Conservation (phyloP, 2,329 filamentous ascomycete species). For the Penicillium sclerotigenum region DNA sequence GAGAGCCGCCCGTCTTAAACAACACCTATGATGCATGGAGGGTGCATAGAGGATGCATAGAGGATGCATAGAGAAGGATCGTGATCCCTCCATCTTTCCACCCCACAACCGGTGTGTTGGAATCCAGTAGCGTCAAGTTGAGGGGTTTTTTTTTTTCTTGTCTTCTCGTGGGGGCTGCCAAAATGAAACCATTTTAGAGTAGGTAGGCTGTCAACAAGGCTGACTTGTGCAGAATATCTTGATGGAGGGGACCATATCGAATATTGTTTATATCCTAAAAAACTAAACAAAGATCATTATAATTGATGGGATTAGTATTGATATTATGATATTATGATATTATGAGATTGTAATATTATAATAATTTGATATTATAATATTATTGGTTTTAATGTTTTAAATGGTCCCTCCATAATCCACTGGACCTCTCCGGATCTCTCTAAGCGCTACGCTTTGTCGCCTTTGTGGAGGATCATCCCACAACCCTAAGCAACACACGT, state of each 20-base stretch:
- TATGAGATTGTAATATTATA: background rate
- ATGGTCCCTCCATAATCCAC: background rate
- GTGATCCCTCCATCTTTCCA: background rate
- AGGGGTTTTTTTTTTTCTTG: background rate
- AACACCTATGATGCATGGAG: background rate
- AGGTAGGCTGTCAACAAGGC: conserved; percentile 3
- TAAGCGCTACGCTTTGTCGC: conserved; percentile 11
- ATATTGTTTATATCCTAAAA: too few relatives aligned
- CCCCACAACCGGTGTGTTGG: background rate
- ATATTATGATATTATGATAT: background rate
- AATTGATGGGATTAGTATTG: background rate
- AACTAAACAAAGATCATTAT: background rate
- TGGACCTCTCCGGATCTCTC: background rate
- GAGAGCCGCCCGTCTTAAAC: conserved; percentile 14
- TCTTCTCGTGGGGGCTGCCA: background rate
- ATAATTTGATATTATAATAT: background rate
- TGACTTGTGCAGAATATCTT: background rate
- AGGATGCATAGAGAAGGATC: background rate
- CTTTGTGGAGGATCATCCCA: conserved; percentile 6
- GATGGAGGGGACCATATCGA: background rate
- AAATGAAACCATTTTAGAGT: background rate
- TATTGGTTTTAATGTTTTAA: background rate
- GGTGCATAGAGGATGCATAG: background rate
- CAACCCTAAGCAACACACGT: conserved; percentile 2
- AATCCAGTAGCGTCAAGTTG: background rate